Base-by-base conservation (phyloP, 1,284 basidiomycete genomes). In the Ustilago xerochloae region DNA sequence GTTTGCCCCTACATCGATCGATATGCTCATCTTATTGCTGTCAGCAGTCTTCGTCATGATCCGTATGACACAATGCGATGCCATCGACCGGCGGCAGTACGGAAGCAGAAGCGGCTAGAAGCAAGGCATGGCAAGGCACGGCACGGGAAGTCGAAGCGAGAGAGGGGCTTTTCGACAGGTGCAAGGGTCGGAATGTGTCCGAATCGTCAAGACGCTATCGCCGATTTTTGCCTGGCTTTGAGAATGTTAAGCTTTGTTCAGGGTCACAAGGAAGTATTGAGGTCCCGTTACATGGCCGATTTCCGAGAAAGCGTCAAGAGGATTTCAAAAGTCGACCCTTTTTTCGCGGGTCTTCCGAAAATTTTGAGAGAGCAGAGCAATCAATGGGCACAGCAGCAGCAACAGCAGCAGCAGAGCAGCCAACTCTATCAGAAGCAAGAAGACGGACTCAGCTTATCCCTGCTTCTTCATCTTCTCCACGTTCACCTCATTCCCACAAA, bases 341-440 rank as follows among this genome's bases (percentile, higher is more conserved):
- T 47, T 47, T 41, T 53, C 30, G 35, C 47, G 28, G 36, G 6
- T 9, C 38, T 36, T 59, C 28, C 57, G 41, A 56, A 61, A 53
- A 41, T 52, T 61, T 66, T 56, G 52, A 49, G 46, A 22, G 22
- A 56, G 28, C 29, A 12, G 15, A 28, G n/a, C n/a, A n/a, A n/a
- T n/a, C n/a, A n/a, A n/a, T n/a, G n/a, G n/a, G n/a, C n/a, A n/a
- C n/a, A n/a, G n/a, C n/a, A n/a, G n/a, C n/a, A n/a, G n/a, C n/a
- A n/a, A n/a, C n/a, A n/a, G n/a, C n/a, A 18, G 20, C 24, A 20
- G 12, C 30, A 26, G 4, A 30, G 26, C 35, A 52, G 50, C 50
- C 32, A 57, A 48, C 39, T 53, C 39, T 53, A 38, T 53, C 16
- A 20, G 5, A 16, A 5, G 28, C 35, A 28, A 15, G n/a, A 3